Conservation (phyloP, 164 flowering plant species). For the Euptelea pleiosperma region DNA sequence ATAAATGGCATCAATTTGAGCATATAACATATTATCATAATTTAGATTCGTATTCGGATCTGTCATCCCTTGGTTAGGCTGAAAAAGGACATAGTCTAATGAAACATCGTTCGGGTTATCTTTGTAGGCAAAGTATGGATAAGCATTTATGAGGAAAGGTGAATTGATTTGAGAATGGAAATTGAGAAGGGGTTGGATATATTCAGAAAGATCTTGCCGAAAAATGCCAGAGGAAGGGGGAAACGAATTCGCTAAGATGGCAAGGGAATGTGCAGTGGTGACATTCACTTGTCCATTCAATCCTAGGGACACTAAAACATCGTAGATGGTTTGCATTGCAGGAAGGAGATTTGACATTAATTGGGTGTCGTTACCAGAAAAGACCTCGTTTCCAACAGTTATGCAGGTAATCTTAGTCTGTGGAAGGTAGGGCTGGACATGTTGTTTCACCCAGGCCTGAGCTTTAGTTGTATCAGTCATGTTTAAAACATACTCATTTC, state of each 20-base stretch:
- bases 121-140: conserved; percentile 89
- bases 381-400: conserved; percentile 73
- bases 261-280: conserved; percentile 72
- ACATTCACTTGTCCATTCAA: conserved; percentile 51
- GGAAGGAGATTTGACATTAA: conserved; percentile 48
- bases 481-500: conserved; percentile 45
- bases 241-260: conserved; percentile 50
- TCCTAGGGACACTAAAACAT: conserved; percentile 51
- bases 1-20: conserved; percentile 92
- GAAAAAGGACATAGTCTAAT: conserved; percentile 60
- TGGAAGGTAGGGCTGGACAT: conserved; percentile 46
- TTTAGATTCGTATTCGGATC: conserved; percentile 60
- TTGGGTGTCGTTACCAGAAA: conserved; percentile 34
- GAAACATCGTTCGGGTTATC: conserved; percentile 46
- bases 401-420: conserved; percentile 60
- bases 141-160: conserved; percentile 83
- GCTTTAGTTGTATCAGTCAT: conserved; percentile 58
- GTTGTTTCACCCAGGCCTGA: conserved; percentile 52
- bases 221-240: conserved; percentile 89
- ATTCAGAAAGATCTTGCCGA: conserved; percentile 39
- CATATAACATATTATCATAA: conserved; percentile 91
- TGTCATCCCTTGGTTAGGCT: conserved; percentile 50
- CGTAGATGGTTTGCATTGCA: conserved; percentile 66
- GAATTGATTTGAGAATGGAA: conserved; percentile 62
- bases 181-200: conserved; percentile 52